A percentile compares a stretch with the other conserved stretches of the same genome.
Conservation (phyloP, 805 yeast species). For the Pichia paraexigua region DNA sequence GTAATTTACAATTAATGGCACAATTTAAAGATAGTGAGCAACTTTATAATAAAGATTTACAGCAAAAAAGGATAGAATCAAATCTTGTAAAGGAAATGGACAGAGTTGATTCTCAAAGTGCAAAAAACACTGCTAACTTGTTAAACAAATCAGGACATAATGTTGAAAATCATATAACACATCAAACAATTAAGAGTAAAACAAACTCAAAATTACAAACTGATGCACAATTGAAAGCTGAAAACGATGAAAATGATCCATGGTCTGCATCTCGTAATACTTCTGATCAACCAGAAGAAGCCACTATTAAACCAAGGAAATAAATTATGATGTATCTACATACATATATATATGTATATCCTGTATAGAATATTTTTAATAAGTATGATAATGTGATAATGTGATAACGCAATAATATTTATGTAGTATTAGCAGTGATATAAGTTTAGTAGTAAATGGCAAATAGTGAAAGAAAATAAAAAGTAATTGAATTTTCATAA, state of each 20-base stretch:
- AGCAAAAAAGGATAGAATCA: conserved; percentile 14
- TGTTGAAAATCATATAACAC: background rate
- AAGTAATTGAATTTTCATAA: background rate
- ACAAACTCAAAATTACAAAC: conserved; percentile 1
- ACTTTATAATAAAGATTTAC: conserved; percentile 16
- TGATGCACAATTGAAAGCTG: background rate
- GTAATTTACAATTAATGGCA: conserved; percentile 43
- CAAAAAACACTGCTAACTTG: conserved; percentile 1
- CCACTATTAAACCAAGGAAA: conserved; percentile 1
- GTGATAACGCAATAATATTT: too few species aligned
- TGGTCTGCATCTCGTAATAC: conserved; percentile 1
- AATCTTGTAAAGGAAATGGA: conserved; percentile 20
- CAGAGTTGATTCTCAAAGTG: conserved; percentile 8
- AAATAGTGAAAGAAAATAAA: too few species aligned
- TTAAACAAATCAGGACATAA: conserved; percentile 1
- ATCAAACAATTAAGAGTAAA: conserved; percentile 1
- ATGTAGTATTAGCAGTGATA: too few species aligned
- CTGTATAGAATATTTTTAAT: background rate
- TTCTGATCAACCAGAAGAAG: background rate
- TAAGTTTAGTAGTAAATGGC: too few species aligned
- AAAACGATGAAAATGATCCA: conserved; percentile 4
- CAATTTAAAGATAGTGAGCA: conserved; percentile 38
- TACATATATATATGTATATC: background rate
- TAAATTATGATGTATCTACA: background rate
- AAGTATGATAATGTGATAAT: too few species aligned